A percentile compares a stretch with the other conserved stretches of the same genome.
Evolutionary conservation across 768 basidiomycete genomes (phyloP).

Genomic region (Rhodocollybia butyracea): DNA sequence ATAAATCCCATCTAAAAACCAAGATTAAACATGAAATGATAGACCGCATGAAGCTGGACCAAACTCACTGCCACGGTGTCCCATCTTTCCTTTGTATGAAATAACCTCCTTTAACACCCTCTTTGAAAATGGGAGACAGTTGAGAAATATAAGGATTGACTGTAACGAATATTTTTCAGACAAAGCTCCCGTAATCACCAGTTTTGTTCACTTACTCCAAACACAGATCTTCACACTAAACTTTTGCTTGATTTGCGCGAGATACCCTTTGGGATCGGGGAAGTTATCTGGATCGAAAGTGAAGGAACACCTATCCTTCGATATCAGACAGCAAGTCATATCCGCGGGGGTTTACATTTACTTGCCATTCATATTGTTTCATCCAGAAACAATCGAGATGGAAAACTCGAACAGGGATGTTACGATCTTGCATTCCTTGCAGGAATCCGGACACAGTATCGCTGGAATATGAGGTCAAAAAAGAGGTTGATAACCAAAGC

Average conservation of each 20-base stretch:
- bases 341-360: neutral
- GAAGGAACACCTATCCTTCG: constrained; percentile 57
- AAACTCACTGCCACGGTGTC: constrained; percentile 60
- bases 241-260: constrained; percentile 54
- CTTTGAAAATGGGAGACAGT: constrained; percentile 64
- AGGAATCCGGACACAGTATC: constrained; percentile 69
- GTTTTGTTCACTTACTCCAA: constrained; percentile 47
- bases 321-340: constrained; percentile 20
- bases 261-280: constrained; percentile 66
- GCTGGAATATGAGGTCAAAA: constrained; percentile 67
- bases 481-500: constrained; percentile 75
- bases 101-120: constrained; percentile 63
- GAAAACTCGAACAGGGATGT: constrained; percentile 66
- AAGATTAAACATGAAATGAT: neutral
- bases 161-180: constrained; percentile 17
- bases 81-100: constrained; percentile 69
- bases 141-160: constrained; percentile 78
- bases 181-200: neutral
- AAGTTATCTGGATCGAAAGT: constrained; percentile 76
- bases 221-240: constrained; percentile 71
- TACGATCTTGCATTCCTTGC: constrained; percentile 63
- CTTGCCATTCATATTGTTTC: constrained; percentile 65
- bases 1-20: constrained; percentile 50
- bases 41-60: neutral
- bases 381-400: constrained; percentile 80